Evolutionary conservation across 306 rosid genomes (phyloP), one percentile per base, ranked within the genome.

Genomic region (Castanopsis chinensis): DNA sequence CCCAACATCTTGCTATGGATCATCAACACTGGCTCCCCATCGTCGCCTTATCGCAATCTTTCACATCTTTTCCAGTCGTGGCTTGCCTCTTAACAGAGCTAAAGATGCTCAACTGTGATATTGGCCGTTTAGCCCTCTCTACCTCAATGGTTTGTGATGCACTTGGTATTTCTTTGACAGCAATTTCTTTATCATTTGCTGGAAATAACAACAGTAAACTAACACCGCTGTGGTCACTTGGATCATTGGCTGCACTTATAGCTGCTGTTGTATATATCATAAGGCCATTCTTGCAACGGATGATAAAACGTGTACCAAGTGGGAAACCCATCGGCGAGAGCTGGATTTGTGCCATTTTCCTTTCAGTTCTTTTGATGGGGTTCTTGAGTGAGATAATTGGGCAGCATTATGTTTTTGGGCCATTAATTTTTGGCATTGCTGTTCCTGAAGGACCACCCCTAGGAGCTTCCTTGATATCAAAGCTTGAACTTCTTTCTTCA

Each of bases 381-480:
- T 32, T 92, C 32, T 0, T 81, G 4, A 78, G 90, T 43, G 96
- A 92, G 53, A 0, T 79, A 14, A 6, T 88, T 6, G 93, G 96
- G 14, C 92, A 91, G 25, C 96, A 91, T 84, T 90, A 45, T 73
- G 15, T 59, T 1, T 27, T 85, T 57, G 96, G 97, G 69, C 90
- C 96, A 10, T 70, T 92, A 5, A 1, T 85, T 73, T 74, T 90
- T 2, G 97, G 97, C 41, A 69, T 85, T 43, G 82, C 49, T 56
- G 69, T 91, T 69, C 96, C 96, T 2, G 85, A 76, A 65, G 96
- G 96, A 5, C 92, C 91, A 4, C 97, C 97, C 0, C 3, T 92
- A 12, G 97, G 97, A 17, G 67, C 92, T 12, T 37, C 85, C 37
- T 25, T 92, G 79, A 73, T 84, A 52, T 1, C 28, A 1, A 92